These are phyloP conservation scores for Myochromella boudieri DNA, from an alignment of 768 basidiomycete genomes.

Conservation along the genomic window DNA sequence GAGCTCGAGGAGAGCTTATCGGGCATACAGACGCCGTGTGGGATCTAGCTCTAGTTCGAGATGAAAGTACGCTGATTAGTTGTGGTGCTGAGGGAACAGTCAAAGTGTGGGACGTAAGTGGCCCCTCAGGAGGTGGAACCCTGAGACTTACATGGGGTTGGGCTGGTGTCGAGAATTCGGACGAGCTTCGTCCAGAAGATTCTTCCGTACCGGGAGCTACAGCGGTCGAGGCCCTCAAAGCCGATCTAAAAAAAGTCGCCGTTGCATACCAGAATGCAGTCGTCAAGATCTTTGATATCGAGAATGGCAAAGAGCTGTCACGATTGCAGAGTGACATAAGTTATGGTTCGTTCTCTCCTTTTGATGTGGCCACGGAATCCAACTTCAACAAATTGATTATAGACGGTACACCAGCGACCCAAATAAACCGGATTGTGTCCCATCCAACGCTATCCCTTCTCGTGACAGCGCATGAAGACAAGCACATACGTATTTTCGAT, in stretches of 20 bases:
- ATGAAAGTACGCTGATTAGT: constrained; percentile 82
- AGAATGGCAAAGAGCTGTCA: constrained; percentile 75
- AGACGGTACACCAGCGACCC: constrained; percentile 77
- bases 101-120: constrained; percentile 91
- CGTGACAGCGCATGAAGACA: constrained; percentile 92
- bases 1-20: constrained; percentile 75
- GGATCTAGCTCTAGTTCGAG: constrained; percentile 86
- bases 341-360: constrained; percentile 43
- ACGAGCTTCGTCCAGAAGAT: constrained; percentile 45
- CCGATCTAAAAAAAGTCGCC: constrained; percentile 82
- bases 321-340: constrained; percentile 59
- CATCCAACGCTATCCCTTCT: constrained; percentile 90
- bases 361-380: background rate
- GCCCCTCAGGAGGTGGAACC: constrained; percentile 60
- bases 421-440: constrained; percentile 84
- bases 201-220: constrained; percentile 70
- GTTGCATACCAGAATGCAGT: constrained; percentile 89
- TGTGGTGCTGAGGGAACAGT: constrained; percentile 90
- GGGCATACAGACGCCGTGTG: constrained; percentile 97
- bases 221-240: constrained; percentile 78
- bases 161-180: constrained; percentile 56
- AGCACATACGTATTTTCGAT: constrained; percentile 88
- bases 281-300: constrained; percentile 91
- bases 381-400: constrained; percentile 11
- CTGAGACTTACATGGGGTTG: constrained; percentile 82